Conservation (phyloP, 2,329 filamentous ascomycete species). For the Fusarium verticillioides region DNA sequence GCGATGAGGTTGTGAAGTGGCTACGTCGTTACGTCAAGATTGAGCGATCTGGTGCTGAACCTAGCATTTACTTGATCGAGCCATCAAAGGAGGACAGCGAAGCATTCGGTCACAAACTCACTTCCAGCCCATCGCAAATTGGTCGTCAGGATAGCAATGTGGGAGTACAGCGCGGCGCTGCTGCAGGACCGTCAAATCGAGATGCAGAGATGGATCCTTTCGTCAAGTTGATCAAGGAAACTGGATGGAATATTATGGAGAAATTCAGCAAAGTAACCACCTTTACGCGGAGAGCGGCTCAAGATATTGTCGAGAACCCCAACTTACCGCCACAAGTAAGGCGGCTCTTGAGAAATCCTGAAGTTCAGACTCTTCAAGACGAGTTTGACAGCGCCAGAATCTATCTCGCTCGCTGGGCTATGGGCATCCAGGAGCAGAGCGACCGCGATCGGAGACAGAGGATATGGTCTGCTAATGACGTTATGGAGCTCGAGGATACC, state of each 20-base stretch:
- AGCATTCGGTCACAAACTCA: conserved; percentile 77
- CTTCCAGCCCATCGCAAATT: conserved; percentile 48
- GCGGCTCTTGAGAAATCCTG: conserved; percentile 86
- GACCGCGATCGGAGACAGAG: conserved; percentile 86
- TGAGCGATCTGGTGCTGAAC: conserved; percentile 85
- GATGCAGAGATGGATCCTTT: conserved; percentile 92
- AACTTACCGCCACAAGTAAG: conserved; percentile 89
- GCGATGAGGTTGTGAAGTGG: conserved; percentile 94
- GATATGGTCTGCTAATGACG: conserved; percentile 93
- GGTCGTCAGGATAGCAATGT: conserved; percentile 48
- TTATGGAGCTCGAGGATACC: conserved; percentile 92
- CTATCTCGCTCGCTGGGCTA: conserved; percentile 96
- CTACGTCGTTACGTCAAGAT: conserved; percentile 84
- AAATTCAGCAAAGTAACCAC: conserved; percentile 98
- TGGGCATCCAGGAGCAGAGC: conserved; percentile 98
- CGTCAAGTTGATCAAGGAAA: conserved; percentile 92
- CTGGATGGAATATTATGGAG: conserved; percentile 95
- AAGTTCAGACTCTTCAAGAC: conserved; percentile 94
- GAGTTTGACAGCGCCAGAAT: conserved; percentile 97
- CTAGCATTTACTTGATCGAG: conserved; percentile 90
- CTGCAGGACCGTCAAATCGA: conserved; percentile 54
- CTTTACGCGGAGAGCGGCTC: conserved; percentile 90
- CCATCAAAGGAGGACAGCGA: conserved; percentile 85
- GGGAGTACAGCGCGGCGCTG: conserved; percentile 46
- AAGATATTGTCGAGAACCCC: conserved; percentile 91